Base-by-base conservation (phyloP, 441 rosid species). In the Lepidium campestre region DNA sequence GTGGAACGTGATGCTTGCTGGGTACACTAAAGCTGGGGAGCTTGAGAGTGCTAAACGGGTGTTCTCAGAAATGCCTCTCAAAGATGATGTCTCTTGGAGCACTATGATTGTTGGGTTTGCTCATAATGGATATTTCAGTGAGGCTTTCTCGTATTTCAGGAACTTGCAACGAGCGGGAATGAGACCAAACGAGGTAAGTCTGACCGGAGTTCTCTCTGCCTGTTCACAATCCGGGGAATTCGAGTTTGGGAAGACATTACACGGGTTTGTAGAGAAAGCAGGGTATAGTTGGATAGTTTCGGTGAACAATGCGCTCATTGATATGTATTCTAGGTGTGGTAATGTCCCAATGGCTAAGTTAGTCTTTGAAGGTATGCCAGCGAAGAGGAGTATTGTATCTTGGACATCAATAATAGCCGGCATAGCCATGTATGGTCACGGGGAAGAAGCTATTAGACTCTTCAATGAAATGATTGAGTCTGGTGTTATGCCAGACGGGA, bases 331-430 rank as follows among this genome's bases (percentile, higher is more conserved):
- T 8, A 91, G 86, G 81, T 87, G 94, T 7, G 94, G 97, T 18
- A 76, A 83, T 76, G 48, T 89, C 34, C 52, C 59, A 36, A 82
- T 87, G 91, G 89, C 96, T 78, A 71, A 22, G 53, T 76, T 82
- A 44, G 85, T 91, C 25, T 87, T 88, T 66, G 73, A 77, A 58
- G 59, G 57, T 64, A 84, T 87, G 86, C 59, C 62, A 6, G 74
- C 68, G 19, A 75, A 57, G 62, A 84, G 29, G 68, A 82, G 80
- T 77, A 74, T 84, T 42, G 79, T 91, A 55, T 81, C 96, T n/a
- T 91, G 96, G 97, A 85, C 96, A 46, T 77, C 92, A 36, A 84
- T 91, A 84, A 80, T 91, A 55, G 81, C 87, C 2, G 90, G 83
- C 9, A 75, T 86, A 34, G 93, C 97, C 23, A 84, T 89, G 91